Conservation (phyloP, 2,329 filamentous ascomycete species). For the Neurospora sp. region DNA sequence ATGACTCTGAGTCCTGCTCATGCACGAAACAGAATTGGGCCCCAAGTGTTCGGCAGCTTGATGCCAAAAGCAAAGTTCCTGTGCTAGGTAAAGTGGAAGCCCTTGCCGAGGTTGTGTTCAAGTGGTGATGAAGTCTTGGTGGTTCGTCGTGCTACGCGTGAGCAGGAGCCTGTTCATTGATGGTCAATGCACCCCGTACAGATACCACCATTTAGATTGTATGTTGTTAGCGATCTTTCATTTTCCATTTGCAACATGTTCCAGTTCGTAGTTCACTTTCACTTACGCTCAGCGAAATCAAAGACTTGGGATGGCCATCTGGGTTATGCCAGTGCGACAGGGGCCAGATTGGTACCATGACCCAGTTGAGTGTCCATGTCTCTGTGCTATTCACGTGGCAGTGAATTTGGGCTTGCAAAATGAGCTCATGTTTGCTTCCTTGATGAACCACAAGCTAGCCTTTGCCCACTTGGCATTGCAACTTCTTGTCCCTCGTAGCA, state of each 20-base stretch:
- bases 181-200: neutral
- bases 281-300: neutral
- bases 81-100: neutral
- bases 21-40: neutral
- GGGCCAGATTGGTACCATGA: neutral
- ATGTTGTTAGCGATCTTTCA: neutral
- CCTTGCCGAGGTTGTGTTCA: neutral
- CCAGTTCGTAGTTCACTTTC: neutral
- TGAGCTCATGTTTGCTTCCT: neutral
- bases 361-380: neutral
- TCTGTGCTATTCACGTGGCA: neutral
- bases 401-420: neutral
- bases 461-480: neutral
- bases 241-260: neutral
- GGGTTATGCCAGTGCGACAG: neutral
- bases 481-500: neutral
- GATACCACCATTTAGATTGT: neutral
- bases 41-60: neutral
- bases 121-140: neutral
- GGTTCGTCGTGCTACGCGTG: neutral
- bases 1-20: neutral
- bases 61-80: neutral
- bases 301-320: neutral
- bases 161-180: neutral
- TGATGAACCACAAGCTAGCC: neutral